Evolutionary conservation across 208 protist genomes (phyloP), one percentile per base, ranked within the genome.

Genomic region (Trypanosoma platydactyli): DNA sequence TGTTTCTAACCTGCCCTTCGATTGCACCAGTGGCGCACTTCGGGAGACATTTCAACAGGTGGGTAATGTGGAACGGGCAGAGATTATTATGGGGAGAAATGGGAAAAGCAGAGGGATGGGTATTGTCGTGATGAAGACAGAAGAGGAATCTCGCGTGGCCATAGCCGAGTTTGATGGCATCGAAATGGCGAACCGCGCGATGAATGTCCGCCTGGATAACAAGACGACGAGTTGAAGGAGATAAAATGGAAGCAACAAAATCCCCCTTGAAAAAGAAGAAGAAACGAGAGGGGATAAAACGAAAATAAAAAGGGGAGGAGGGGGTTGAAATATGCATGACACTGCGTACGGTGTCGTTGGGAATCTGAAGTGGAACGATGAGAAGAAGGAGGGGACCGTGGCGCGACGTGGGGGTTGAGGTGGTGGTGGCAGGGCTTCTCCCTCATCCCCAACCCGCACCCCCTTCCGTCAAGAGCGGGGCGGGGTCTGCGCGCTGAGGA

Each of bases 111-210:
- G 84, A 7, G 84, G 88, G 22, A 84, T 88, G 79, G 88, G 84
- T 27, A 86, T 88, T 54, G 80, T 94, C 15, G 81, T 89, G 24
- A 91, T 94, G 84, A 83, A 79, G 68, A 77, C 78, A 29, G 76
- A 80, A 51, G 74, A 85, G 6, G 83, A 94, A 69, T 76, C 88
- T 4, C 75, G 67, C 52, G 48, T 86, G 44, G 88, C 88, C 3
- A 89, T 94, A 77, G 76, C 64, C 11, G 88, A 94, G 75, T 94
- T 94, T 72, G 88, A 94, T 48, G 84, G 84, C 35, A 89, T 94
- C 68, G 83, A 88, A 69, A 94, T 94, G 88, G 84, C 84, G 12
- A 83, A 77, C 70, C 67, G 88, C 44, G 78, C 84, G 7, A 94
- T 94, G 88, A 86, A 86, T 68, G 88, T 94, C 30, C 82, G 83